Evolutionary conservation across 2,329 filamentous ascomycete genomes (phyloP).

Genomic region (Colletotrichum zoysiae): DNA sequence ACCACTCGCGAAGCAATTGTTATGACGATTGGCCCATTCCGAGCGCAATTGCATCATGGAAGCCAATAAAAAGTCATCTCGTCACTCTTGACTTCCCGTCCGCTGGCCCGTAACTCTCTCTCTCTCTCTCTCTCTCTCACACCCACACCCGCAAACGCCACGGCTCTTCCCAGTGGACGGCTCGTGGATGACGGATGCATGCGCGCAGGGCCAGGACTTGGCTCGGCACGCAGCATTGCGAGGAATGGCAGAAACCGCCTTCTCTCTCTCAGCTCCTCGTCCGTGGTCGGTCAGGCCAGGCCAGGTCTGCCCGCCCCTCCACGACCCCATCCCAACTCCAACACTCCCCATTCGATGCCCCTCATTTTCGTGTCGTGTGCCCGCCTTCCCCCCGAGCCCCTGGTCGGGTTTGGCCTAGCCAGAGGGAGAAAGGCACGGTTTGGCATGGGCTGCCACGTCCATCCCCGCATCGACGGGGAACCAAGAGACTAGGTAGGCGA

Average conservation of each 20-base stretch:
- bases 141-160: background rate
- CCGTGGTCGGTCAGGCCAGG: background rate
- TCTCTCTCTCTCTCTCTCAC: background rate
- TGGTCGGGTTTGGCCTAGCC: slow-evolving; percentile 15
- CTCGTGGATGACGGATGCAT: slow-evolving; percentile 1
- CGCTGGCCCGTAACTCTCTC: slow-evolving; percentile 14
- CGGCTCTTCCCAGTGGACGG: background rate
- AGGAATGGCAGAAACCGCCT: slow-evolving; percentile 5
- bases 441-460: slow-evolving; percentile 6
- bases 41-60: slow-evolving; percentile 9
- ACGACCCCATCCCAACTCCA: slow-evolving; percentile 35
- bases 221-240: slow-evolving; percentile 10
- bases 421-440: background rate
- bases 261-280: background rate
- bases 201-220: slow-evolving; percentile 16
- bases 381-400: slow-evolving; percentile 38
- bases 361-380: slow-evolving; percentile 38
- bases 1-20: slow-evolving; percentile 22
- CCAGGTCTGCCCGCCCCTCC: slow-evolving; percentile 25
- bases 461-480: slow-evolving; percentile 36
- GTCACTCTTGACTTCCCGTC: slow-evolving; percentile 20
- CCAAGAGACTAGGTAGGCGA: background rate
- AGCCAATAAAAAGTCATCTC: slow-evolving; percentile 8
- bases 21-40: slow-evolving; percentile 24
- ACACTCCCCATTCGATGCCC: slow-evolving; percentile 30